Conservation (phyloP, 805 yeast species). For the Maudiozyma barnettii region DNA sequence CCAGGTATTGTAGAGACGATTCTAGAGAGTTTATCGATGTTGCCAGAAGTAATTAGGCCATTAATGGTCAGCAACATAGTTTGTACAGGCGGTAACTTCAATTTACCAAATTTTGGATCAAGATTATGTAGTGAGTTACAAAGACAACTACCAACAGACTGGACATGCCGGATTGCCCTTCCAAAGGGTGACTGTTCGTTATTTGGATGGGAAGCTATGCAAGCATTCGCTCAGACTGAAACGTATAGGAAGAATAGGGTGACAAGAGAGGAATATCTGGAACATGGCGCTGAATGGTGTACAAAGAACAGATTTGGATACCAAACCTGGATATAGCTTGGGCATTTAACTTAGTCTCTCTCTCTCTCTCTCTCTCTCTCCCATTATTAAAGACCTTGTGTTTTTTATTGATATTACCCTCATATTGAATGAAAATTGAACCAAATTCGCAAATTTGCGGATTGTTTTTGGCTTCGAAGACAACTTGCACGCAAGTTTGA, state of each 20-base stretch:
- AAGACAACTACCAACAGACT: constrained; percentile 60
- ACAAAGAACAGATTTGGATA: constrained; percentile 35
- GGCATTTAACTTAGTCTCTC: too few species aligned
- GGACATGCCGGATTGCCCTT: constrained; percentile 44
- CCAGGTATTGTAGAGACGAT: constrained; percentile 70
- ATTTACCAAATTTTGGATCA: constrained; percentile 54
- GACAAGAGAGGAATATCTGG: constrained; percentile 72
- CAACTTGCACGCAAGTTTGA: too few species aligned
- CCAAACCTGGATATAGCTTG: constrained; percentile 26
- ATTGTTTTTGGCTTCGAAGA: too few species aligned
- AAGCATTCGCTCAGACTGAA: constrained; percentile 33
- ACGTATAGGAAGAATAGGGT: constrained; percentile 45
- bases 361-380: too few species aligned
- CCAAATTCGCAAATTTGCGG: too few species aligned
- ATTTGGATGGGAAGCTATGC: constrained; percentile 53
- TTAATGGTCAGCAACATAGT: constrained; percentile 70
- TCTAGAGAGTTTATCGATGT: constrained; percentile 53
- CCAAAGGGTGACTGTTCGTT: constrained; percentile 32
- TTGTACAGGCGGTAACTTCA: constrained; percentile 74
- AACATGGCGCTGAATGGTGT: constrained; percentile 58
- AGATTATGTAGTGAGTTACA: constrained; percentile 55
- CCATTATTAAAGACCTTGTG: too few species aligned
- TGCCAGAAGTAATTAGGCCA: constrained; percentile 69
- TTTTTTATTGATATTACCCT: too few species aligned
- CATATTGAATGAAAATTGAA: too few species aligned